Evolutionary conservation across 2,329 filamentous ascomycete genomes (phyloP).

Genomic region (Sporothrix sp.): DNA sequence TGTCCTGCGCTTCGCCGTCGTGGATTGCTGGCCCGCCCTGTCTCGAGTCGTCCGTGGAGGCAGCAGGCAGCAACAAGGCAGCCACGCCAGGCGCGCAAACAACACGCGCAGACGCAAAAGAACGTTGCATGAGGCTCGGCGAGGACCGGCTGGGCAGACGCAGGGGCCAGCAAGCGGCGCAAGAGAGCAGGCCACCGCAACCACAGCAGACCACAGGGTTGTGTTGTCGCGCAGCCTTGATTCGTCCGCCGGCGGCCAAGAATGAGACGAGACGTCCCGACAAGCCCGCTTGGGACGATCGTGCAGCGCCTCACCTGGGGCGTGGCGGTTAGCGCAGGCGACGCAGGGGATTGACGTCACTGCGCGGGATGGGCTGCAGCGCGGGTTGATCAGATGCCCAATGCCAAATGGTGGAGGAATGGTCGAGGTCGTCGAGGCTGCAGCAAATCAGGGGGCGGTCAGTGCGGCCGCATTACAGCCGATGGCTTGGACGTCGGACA

Average conservation of each 20-base stretch:
- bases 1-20: not conserved
- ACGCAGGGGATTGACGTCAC: too few species aligned
- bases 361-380: too few species aligned
- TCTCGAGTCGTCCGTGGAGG: constrained; percentile 8
- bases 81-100: not conserved
- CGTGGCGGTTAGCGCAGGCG: too few species aligned
- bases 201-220: too few species aligned
- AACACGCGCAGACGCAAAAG: not conserved
- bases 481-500: constrained; percentile 4
- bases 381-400: too few species aligned
- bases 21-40: not conserved
- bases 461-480: constrained; percentile 8
- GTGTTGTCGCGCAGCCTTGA: too few species aligned
- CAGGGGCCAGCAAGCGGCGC: not conserved
- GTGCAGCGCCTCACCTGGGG: too few species aligned
- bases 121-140: constrained; percentile 10
- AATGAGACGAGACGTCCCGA: too few species aligned
- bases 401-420: too few species aligned
- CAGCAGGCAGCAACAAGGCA: constrained; percentile 12
- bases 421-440: too few species aligned
- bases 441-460: not conserved
- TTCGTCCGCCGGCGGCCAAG: too few species aligned
- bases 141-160: not conserved
- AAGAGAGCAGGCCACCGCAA: not conserved
- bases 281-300: too few species aligned